Percentiles rank a stretch among this genome's conserved stretches.
Evolutionary conservation across 768 basidiomycete species (phyloP).

Genomic region (Rhodosporidiobolus odoratus): DNA sequence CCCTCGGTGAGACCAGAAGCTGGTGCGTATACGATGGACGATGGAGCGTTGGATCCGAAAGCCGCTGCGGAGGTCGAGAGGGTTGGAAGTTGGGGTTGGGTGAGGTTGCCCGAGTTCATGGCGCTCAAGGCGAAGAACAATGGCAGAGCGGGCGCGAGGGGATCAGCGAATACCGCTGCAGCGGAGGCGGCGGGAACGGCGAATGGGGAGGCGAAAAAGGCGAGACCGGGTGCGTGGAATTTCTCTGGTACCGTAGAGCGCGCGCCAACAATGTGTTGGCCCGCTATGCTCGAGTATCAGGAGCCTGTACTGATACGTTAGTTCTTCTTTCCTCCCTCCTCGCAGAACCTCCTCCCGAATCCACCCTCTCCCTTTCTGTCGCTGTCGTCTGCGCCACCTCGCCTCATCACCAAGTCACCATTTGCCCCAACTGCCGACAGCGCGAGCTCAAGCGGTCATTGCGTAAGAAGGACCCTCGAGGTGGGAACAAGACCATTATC

Average conservation of each 20-base stretch:
- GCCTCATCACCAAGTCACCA: slow-evolving; percentile 68
- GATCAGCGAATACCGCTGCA: neutral
- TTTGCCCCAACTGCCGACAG: slow-evolving; percentile 79
- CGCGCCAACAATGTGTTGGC: no score
- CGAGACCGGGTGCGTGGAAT: slow-evolving; percentile 35
- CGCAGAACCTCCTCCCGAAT: slow-evolving; percentile 53
- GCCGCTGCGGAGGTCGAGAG: slow-evolving; percentile 26
- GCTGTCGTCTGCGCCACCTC: slow-evolving; percentile 75
- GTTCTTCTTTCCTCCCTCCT: neutral
- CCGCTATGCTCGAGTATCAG: no score
- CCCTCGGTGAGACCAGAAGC: neutral
- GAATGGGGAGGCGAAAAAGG: neutral
- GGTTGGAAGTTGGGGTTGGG: slow-evolving; percentile 85
- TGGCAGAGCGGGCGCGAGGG: slow-evolving; percentile 57
- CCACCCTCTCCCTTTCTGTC: slow-evolving; percentile 66
- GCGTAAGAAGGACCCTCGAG: slow-evolving; percentile 64
- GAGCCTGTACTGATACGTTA: no score
- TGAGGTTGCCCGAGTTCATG: slow-evolving; percentile 71
- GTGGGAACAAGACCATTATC: slow-evolving; percentile 30
- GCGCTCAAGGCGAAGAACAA: slow-evolving; percentile 81
- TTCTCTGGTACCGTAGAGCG: no score
- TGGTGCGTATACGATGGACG: neutral
- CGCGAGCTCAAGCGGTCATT: slow-evolving; percentile 88
- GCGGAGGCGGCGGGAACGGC: neutral
- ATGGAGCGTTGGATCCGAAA: slow-evolving; percentile 25